Evolutionary conservation across 1,284 basidiomycete species (phyloP).

Genomic region (Paramarasmius palmivorus): DNA sequence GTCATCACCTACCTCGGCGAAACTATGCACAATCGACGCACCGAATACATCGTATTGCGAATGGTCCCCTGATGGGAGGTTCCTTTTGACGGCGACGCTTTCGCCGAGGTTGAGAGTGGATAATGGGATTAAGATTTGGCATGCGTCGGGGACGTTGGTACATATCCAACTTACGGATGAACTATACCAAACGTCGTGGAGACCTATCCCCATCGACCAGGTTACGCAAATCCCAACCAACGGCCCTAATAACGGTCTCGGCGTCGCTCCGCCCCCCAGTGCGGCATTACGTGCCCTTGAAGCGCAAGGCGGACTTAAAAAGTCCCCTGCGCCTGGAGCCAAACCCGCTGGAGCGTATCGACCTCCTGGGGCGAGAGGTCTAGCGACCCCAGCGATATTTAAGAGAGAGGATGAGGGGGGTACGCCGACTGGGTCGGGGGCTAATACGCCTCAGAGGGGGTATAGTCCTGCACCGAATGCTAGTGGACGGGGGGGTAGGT

Average conservation of each 20-base stretch:
- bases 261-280: conserved; percentile 74
- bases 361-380: conserved; percentile 89
- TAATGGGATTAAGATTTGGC: conserved; percentile 96
- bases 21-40: conserved; percentile 87
- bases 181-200: conserved; percentile 88
- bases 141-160: conserved; percentile 85
- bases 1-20: conserved; percentile 37
- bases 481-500: conserved; percentile 28
- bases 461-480: conserved; percentile 57
- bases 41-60: conserved; percentile 93
- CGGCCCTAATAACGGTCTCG: conserved; percentile 48
- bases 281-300: conserved; percentile 40
- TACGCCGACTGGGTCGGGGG: conserved; percentile 51
- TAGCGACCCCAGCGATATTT: conserved; percentile 82
- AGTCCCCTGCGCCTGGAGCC: conserved; percentile 49
- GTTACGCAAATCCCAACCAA: conserved; percentile 67
- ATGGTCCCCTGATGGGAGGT: conserved; percentile 94
- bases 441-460: conserved; percentile 57
- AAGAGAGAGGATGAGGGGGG: conserved; percentile 87
- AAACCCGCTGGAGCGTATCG: conserved; percentile 74
- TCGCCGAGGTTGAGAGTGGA: conserved; percentile 94
- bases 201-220: conserved; percentile 69
- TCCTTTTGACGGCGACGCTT: conserved; percentile 91
- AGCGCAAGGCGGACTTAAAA: conserved; percentile 27
- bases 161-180: conserved; percentile 81